Conservation (phyloP, 257 asterid species). For the Solanum etuberosum region DNA sequence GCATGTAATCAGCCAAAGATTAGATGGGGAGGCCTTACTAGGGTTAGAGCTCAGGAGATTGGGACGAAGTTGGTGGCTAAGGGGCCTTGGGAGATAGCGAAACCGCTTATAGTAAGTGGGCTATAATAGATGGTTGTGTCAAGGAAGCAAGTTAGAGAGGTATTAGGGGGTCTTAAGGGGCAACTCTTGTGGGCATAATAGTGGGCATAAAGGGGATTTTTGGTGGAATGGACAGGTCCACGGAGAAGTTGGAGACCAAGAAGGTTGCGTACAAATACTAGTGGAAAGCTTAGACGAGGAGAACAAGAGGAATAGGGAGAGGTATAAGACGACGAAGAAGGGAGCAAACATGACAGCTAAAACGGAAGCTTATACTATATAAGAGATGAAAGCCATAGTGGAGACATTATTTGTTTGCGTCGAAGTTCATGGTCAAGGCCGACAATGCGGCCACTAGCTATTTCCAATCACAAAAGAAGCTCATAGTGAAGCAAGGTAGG, state of each 20-base stretch:
- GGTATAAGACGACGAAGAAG: not conserved
- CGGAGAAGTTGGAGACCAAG: not conserved
- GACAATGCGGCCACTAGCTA: not conserved
- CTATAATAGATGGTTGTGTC: not conserved
- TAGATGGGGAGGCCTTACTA: not conserved
- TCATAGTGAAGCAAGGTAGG: not conserved
- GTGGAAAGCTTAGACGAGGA: not conserved
- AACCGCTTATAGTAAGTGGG: not conserved
- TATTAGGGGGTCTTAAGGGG: not conserved
- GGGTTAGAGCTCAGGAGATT: not conserved
- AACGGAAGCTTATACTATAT: not conserved
- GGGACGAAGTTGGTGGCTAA: not conserved
- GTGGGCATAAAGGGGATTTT: not conserved
- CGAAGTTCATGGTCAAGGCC: not conserved
- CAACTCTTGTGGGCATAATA: not conserved
- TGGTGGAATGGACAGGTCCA: not conserved
- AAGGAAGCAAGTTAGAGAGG: not conserved
- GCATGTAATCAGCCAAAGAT: not conserved
- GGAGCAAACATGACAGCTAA: not conserved
- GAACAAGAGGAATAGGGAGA: not conserved
- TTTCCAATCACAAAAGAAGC: not conserved
- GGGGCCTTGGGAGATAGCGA: not conserved
- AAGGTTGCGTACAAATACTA: not conserved
- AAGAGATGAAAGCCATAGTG: not conserved
- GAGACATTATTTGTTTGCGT: not conserved